These are phyloP conservation scores for Xylaria curta DNA, from an alignment of 495 filamentous ascomycete species.

Conservation along the genomic window DNA sequence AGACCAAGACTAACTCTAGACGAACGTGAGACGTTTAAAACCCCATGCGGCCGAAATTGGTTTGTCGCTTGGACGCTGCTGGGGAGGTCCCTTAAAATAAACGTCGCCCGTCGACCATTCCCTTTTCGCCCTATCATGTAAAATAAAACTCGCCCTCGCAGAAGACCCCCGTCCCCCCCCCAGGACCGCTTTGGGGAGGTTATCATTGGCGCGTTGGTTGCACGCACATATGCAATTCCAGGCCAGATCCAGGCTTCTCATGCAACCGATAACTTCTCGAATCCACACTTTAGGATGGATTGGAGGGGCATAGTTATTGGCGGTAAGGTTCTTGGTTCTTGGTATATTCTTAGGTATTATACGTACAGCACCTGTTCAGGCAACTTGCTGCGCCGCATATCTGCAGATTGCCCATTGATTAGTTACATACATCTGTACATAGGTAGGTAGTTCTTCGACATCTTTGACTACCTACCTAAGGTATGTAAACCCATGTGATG, in stretches of 20 bases:
- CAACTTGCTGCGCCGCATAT: neutral
- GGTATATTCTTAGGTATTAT: neutral
- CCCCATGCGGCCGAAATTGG: conserved; percentile 13
- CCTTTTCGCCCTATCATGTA: neutral
- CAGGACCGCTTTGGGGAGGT: neutral
- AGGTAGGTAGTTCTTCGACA: neutral
- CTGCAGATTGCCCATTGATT: conserved; percentile 2
- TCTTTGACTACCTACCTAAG: neutral
- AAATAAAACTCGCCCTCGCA: conserved; percentile 5
- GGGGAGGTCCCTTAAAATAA: conserved; percentile 4
- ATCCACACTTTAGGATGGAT: neutral
- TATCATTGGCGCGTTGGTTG: conserved; percentile 6
- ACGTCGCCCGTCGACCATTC: neutral
- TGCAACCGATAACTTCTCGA: neutral
- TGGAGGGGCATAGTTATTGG: neutral
- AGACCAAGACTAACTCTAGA: neutral
- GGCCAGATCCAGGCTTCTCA: neutral
- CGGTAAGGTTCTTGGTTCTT: neutral
- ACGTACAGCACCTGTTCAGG: neutral
- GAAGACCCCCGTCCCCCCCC: neutral
- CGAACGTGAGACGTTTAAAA: neutral
- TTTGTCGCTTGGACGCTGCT: neutral
- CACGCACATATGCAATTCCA: neutral
- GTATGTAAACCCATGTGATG: conserved; percentile 6
- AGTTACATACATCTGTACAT: neutral